These are phyloP conservation scores for Cochlearia excelsa DNA, from an alignment of 345 rosid species.

Conservation along the genomic window DNA sequence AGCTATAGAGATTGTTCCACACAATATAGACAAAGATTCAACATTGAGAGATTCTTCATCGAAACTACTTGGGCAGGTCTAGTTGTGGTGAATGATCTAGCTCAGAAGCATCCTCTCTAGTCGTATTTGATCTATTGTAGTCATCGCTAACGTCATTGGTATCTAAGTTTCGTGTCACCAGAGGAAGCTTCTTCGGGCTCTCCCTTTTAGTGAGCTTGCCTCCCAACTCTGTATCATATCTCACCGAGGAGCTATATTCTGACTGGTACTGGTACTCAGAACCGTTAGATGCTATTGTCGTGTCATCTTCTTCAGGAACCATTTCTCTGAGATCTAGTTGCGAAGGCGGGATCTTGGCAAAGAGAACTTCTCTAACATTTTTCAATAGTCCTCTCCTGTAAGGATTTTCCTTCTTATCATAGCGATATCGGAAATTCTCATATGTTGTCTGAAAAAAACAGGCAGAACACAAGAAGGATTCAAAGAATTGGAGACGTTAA, in stretches of 20 bases:
- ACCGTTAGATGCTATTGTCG: conserved; percentile 14
- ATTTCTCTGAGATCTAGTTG: conserved; percentile 72
- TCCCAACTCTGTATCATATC: conserved; percentile 34
- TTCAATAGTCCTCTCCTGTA: conserved; percentile 58
- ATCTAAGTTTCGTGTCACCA: conserved; percentile 7
- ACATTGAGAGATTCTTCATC: conserved; percentile 12
- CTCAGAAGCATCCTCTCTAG: conserved; percentile 23
- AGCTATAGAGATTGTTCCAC: conserved; percentile 5
- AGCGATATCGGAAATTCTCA: conserved; percentile 77
- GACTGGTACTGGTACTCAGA: conserved; percentile 33
- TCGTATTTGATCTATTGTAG: conserved; percentile 17
- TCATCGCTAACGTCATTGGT: conserved; percentile 15
- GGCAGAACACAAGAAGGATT: neutral
- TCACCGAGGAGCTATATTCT: conserved; percentile 30
- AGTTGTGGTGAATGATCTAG: conserved; percentile 27
- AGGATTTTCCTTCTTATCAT: conserved; percentile 64
- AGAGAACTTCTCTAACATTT: conserved; percentile 70
- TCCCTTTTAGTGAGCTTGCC: conserved; percentile 29
- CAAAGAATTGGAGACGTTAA: no score
- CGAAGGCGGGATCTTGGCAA: conserved; percentile 68
- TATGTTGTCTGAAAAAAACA: conserved; percentile 75
- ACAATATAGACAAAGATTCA: conserved; percentile 20
- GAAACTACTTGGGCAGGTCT: conserved; percentile 20
- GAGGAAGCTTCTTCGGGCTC: conserved; percentile 29
- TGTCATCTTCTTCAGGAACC: conserved; percentile 40